phyloP scores from a whole-genome alignment of 2,329 filamentous ascomycete genomes.

The Trichoderma asperellum region DNA sequence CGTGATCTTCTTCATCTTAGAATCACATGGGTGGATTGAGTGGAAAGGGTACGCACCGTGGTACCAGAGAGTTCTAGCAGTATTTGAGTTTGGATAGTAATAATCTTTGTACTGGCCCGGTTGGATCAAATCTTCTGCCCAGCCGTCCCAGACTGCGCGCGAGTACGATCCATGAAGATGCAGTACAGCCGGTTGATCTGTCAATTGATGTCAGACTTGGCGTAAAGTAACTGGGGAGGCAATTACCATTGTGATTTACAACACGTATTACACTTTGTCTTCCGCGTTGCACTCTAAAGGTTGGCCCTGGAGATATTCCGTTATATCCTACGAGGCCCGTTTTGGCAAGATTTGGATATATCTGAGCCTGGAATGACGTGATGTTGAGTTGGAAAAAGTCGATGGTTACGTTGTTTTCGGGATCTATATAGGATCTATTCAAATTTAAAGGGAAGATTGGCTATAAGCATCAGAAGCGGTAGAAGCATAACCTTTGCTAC shows the following conservation, averaged over 20 bases:
- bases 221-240: neutral
- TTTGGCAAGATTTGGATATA: neutral
- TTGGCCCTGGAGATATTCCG: neutral
- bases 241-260: neutral
- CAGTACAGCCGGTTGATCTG: neutral
- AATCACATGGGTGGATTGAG: neutral
- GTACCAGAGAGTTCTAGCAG: constrained; percentile 6
- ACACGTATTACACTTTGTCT: neutral
- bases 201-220: neutral
- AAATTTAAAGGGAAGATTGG: neutral
- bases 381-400: neutral
- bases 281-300: neutral
- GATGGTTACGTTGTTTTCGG: neutral
- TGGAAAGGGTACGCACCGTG: neutral
- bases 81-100: constrained; percentile 2
- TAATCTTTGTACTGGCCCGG: constrained; percentile 5
- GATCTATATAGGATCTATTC: neutral
- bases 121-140: neutral
- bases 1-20: neutral
- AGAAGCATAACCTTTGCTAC: neutral
- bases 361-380: neutral
- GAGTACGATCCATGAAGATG: neutral
- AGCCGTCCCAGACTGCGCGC: neutral
- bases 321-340: neutral
- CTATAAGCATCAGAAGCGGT: neutral